Percentiles rank a stretch among this genome's conserved stretches.
phyloP scores from a whole-genome alignment of 345 rosid species.

The Hibiscus trionum region DNA sequence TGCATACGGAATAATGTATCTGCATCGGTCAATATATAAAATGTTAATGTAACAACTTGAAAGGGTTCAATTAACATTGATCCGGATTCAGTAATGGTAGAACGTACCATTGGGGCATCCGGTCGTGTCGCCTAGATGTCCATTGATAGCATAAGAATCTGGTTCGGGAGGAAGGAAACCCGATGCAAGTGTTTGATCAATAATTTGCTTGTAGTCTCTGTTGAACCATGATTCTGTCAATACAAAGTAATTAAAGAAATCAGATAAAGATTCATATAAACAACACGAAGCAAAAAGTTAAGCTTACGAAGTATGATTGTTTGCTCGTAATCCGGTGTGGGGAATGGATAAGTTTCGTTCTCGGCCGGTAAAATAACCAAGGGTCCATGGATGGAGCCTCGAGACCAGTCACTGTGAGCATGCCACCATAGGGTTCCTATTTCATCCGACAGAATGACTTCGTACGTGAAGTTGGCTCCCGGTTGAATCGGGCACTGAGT shows the following conservation, averaged over 20 bases:
- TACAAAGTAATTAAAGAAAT: neutral
- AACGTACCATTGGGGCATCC: slow-evolving; percentile 14
- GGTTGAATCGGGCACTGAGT: slow-evolving; percentile 44
- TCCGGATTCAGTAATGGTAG: neutral
- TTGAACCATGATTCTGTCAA: slow-evolving; percentile 17
- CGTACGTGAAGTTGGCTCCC: slow-evolving; percentile 27
- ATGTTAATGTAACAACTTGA: too few species aligned
- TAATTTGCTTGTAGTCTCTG: neutral
- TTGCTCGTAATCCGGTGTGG: slow-evolving; percentile 25
- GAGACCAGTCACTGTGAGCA: slow-evolving; percentile 46
- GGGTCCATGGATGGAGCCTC: slow-evolving; percentile 39
- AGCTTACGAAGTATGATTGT: slow-evolving; percentile 23
- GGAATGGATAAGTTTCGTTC: slow-evolving; percentile 21
- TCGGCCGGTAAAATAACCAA: slow-evolving; percentile 16
- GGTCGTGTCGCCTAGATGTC: slow-evolving; percentile 24
- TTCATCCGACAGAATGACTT: slow-evolving; percentile 24
- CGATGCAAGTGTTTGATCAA: neutral
- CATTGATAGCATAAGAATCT: slow-evolving; percentile 21
- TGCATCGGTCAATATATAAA: neutral
- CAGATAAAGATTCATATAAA: neutral
- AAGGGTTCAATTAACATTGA: too few species aligned
- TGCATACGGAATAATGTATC: slow-evolving; percentile 11
- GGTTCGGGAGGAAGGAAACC: neutral
- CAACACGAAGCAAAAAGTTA: neutral
- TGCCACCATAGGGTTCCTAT: slow-evolving; percentile 59